Base-by-base conservation (phyloP, 2,329 filamentous ascomycete species). In the Penicillium sp. region DNA sequence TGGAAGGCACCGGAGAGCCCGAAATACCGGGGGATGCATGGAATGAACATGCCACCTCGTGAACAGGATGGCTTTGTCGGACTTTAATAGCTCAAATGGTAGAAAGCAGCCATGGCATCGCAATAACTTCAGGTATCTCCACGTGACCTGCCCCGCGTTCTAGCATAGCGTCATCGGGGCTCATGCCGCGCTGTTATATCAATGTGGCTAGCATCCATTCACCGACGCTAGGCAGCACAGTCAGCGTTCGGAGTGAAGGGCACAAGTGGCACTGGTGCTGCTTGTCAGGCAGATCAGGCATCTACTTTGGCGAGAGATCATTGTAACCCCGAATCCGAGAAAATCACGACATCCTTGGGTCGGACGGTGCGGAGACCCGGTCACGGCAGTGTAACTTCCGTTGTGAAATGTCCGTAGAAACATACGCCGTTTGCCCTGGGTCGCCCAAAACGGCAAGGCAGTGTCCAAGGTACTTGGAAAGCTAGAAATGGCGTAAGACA, bases 1-100 rank as follows among this genome's bases (percentile, higher is more conserved):
- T 92, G 89, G 89, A 81, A 79, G 60, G 73, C 79, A 22, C 81
- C 86, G 0, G 73, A 83, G 57, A 69, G 74, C 2, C 81, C 87
- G 2, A 75, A 71, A 8, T 92, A 92, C 63, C 76, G 64, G 30
- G 87, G 87, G 0, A 69, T 79, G 63, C 88, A 91, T 70, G 88
- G 87, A 2, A 78, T 89, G 74, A 67, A 47, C 13, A 74, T 84
- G 61, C 81, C 73, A 4, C 35, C 54, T n/a, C 65, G 72, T 14
- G 63, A 67, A 30, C 49, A 63, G 11, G 67, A 68, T 42, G 62
- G 55, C 16, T 64, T 63, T 50, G 56, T 60, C 51, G 68, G 68
- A 10, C 22, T 67, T 11, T 69, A 60, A 47, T 1, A 33, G 22
- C 18, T 24, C 5, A 24, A 25, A 18, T 14, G 31, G 18, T 36